Percentiles rank a stretch among this genome's conserved stretches.
Conservation (phyloP, 78 protist species). For the Emiliania huxleyi region DNA sequence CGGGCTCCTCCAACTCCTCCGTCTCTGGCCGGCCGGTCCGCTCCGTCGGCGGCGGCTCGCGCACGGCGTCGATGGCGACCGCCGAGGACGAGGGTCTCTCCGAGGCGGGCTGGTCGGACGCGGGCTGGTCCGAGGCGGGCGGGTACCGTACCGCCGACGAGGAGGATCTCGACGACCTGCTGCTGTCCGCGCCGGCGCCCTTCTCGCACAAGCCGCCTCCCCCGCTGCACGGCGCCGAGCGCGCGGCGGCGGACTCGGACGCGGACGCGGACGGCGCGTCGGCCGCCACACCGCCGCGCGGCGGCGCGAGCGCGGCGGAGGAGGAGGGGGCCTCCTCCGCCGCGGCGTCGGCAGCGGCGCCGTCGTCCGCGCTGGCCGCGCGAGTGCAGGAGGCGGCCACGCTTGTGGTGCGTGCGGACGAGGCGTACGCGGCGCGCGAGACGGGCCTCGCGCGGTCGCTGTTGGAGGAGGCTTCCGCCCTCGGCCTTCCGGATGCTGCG, state of each 20-base stretch:
- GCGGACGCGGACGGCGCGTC: not conserved
- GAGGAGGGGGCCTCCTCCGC: not conserved
- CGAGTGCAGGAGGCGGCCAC: not conserved
- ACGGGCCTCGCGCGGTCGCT: no score
- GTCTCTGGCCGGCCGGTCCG: not conserved
- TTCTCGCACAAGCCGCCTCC: not conserved
- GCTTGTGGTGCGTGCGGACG: not conserved
- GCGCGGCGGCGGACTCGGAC: not conserved
- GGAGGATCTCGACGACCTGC: not conserved
- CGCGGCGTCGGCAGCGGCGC: not conserved
- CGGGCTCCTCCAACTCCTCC: not conserved
- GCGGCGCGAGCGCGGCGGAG: not conserved
- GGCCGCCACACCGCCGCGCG: not conserved
- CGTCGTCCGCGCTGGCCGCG: not conserved
- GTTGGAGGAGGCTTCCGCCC: no score
- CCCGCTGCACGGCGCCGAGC: not conserved
- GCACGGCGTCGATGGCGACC: not conserved
- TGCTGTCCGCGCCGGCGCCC: not conserved
- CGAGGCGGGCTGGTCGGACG: no score
- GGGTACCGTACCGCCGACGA: not conserved
- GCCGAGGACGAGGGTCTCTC: not conserved
- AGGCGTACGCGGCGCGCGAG: not conserved
- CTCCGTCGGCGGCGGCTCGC: not conserved
- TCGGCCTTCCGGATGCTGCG: not conserved
- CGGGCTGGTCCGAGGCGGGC: not conserved